Conservation (phyloP, 176 grass and related monocot genomes). For the Oryza punctata region DNA sequence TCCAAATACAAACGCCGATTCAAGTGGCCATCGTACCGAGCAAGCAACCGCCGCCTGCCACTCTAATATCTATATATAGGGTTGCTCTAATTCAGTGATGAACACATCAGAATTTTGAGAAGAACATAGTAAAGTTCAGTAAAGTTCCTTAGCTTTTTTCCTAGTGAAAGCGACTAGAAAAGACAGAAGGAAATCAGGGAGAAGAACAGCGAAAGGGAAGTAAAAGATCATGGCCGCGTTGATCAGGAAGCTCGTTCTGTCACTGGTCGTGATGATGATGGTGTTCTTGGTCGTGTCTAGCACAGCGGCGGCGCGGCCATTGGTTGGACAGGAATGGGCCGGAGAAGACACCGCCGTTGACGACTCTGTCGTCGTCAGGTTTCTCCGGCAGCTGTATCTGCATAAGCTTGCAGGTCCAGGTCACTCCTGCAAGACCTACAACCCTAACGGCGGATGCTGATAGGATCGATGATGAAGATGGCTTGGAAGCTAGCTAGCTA, state of each 20-base stretch:
- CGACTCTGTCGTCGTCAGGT: slow-evolving; percentile 15
- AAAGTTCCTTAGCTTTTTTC: neutral
- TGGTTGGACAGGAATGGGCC: neutral
- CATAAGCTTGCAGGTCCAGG: slow-evolving; percentile 15
- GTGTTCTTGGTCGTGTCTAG: slow-evolving; percentile 24
- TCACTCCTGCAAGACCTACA: slow-evolving; percentile 34
- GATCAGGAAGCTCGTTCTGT: slow-evolving; percentile 29
- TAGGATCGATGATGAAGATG: neutral
- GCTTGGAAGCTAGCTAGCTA: neutral
- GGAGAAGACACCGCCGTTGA: slow-evolving; percentile 19
- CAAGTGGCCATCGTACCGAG: slow-evolving; percentile 34
- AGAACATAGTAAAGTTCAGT: neutral
- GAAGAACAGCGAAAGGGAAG: neutral
- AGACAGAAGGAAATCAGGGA: neutral
- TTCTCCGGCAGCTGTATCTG: slow-evolving; percentile 40
- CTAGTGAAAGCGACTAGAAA: neutral
- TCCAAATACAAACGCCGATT: slow-evolving; percentile 32
- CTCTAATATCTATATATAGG: slow-evolving; percentile 24
- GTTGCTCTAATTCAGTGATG: neutral
- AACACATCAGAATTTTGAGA: slow-evolving; percentile 1
- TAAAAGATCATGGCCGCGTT: slow-evolving; percentile 12
- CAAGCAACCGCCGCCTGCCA: neutral
- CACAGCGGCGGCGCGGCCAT: slow-evolving; percentile 28
- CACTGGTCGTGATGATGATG: slow-evolving; percentile 29
- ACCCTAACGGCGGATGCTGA: slow-evolving; percentile 46